Conservation (phyloP, 179 eudicot species). For the Beta lomatogona region DNA sequence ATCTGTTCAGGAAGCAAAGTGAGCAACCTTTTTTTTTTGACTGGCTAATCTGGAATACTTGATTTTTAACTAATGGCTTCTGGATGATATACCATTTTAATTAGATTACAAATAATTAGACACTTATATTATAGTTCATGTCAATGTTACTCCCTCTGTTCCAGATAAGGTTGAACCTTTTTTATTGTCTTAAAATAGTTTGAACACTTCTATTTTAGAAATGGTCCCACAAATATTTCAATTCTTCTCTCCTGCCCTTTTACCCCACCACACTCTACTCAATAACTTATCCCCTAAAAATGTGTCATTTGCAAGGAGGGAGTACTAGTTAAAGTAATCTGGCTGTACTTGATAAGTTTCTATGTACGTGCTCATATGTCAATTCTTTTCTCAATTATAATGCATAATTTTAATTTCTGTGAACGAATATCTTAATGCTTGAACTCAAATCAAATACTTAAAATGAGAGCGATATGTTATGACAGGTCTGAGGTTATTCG, state of each 20-base stretch:
- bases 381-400: neutral
- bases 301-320: too few species aligned
- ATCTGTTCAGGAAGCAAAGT: conserved; percentile 99
- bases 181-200: too few species aligned
- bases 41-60: neutral
- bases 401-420: neutral
- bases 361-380: neutral
- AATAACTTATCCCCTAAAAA: too few species aligned
- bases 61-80: neutral
- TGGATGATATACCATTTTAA: neutral
- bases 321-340: too few species aligned
- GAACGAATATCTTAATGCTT: neutral
- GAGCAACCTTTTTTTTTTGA: conserved; percentile 28
- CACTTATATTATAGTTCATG: conserved; percentile 7
- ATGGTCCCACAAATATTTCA: too few species aligned
- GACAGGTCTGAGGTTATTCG: conserved; percentile 87
- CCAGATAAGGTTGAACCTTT: too few species aligned
- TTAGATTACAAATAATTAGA: neutral
- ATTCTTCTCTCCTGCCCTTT: too few species aligned
- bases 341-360: neutral
- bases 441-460: neutral
- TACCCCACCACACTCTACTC: too few species aligned
- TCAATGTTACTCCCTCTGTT: neutral
- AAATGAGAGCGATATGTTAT: conserved; percentile 11
- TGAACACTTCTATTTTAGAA: too few species aligned